Evolutionary conservation across 352 stramenopile species (phyloP).

Genomic region (Pythium angustatum): DNA sequence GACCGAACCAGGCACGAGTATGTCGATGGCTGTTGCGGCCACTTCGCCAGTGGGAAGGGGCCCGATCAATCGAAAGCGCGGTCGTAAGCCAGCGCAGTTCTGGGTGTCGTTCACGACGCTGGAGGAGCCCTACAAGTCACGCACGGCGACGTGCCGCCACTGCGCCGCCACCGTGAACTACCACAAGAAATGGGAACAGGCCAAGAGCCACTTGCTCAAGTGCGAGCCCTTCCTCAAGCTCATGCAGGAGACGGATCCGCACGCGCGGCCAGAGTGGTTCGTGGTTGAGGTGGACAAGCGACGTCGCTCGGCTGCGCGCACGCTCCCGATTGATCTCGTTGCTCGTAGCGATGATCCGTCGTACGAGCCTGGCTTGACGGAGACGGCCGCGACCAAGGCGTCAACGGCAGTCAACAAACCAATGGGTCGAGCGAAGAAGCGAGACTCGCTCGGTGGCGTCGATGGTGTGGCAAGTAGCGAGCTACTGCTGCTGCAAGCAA

Average conservation of each 20-base stretch:
- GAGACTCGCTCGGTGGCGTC: background rate
- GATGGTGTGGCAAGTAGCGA: background rate
- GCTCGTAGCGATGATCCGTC: background rate
- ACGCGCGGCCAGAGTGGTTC: constrained; percentile 57
- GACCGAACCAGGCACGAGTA: constrained; percentile 2
- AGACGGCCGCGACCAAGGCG: background rate
- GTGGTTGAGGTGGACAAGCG: constrained; percentile 42
- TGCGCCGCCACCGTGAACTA: constrained; percentile 44
- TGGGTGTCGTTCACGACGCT: constrained; percentile 59
- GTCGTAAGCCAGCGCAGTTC: constrained; percentile 45
- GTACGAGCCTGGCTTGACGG: background rate
- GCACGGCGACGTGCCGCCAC: constrained; percentile 49
- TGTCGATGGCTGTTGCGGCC: background rate
- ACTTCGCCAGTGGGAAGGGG: background rate
- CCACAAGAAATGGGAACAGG: constrained; percentile 67
- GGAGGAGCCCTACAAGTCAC: constrained; percentile 47
- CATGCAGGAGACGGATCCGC: constrained; percentile 33
- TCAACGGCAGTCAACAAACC: background rate
- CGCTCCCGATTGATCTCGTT: constrained; percentile 22
- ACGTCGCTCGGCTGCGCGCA: background rate
- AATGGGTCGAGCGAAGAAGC: background rate
- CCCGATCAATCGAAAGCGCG: constrained; percentile 23
- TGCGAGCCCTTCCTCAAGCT: constrained; percentile 47
- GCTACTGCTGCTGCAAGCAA: constrained; percentile 21
- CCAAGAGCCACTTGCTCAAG: constrained; percentile 58